Conservation (phyloP, 441 rosid genomes). For the Eruca vesicaria region DNA sequence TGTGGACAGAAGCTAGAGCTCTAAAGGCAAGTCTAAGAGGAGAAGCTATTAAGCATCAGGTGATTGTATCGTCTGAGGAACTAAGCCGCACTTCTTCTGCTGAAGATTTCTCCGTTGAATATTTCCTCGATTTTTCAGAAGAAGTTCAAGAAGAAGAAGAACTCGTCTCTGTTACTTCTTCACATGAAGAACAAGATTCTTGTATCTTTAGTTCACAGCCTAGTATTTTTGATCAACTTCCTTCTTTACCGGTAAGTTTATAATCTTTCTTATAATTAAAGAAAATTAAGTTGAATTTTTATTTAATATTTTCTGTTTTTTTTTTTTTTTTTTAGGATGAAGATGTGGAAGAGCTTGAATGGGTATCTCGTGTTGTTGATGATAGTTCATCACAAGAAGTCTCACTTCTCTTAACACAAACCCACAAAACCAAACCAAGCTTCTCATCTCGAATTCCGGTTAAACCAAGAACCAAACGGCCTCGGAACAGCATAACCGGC, state of each 20-base stretch:
- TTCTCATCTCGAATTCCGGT: slow-evolving; percentile 63
- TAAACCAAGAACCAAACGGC: slow-evolving; percentile 82
- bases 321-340: slow-evolving; percentile 46
- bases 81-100: slow-evolving; percentile 25
- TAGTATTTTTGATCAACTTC: slow-evolving; percentile 30
- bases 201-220: slow-evolving; percentile 21
- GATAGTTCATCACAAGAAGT: slow-evolving; percentile 63
- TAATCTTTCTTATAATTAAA: not conserved
- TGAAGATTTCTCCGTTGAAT: slow-evolving; percentile 53
- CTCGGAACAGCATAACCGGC: slow-evolving; percentile 44
- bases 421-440: slow-evolving; percentile 32
- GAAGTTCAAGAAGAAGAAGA: slow-evolving; percentile 36
- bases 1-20: slow-evolving; percentile 62
- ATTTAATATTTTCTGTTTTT: not conserved
- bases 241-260: slow-evolving; percentile 32
- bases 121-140: slow-evolving; percentile 47
- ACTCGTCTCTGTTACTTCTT: slow-evolving; percentile 43
- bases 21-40: slow-evolving; percentile 53
- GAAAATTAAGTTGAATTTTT: not conserved
- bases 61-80: slow-evolving; percentile 41
- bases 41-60: slow-evolving; percentile 42
- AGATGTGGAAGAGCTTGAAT: slow-evolving; percentile 78
- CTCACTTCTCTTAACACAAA: slow-evolving; percentile 29
- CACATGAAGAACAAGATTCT: slow-evolving; percentile 40
- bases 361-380: slow-evolving; percentile 92